Base-by-base conservation (phyloP, 257 asterid genomes). In the Gynochthodes officinalis region DNA sequence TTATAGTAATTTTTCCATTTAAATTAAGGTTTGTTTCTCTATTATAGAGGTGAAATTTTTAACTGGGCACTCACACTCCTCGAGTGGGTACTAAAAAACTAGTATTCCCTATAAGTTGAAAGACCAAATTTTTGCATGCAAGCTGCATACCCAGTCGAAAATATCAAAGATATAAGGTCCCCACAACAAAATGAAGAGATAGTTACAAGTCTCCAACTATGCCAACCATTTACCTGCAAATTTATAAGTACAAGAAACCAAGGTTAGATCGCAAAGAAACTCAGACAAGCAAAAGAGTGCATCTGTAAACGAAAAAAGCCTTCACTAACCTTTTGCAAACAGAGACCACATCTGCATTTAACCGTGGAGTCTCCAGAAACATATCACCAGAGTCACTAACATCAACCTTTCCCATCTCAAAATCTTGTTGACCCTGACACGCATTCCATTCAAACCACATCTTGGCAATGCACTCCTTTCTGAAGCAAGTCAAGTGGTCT, bases 401-500 rank as follows among this genome's bases (percentile, higher is more conserved):
- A 61, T 79, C 68, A 9, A 75, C 46, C 10, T 9, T 40, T 37
- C 71, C 58, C 71, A 65, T 79, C 64, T 65, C 62, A 6, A 66
- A 66, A 66, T 69, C 73, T 13, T 32, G 52, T 48, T 7, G 16
- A 6, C 74, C 68, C 64, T 81, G 83, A 53, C 23, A 23, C 4
- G 48, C 75, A 54, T 71, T 54, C 73, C 80, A 75, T 27, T 75
- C 80, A 23, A 75, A 75, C 75, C 75, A 71, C 73, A 66, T 49
- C 69, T 75, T 75, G 53, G 80, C 32, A 33, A 67, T 60, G 19
- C 64, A 66, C 43, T 79, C 80, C 54, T 75, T 71, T 37, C 46
- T 75, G 37, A 79, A 79, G 78, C 80, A 89, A 9, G 90, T 85
- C 32, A 59, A 25, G 43, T 89, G 95, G 65, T 89, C 97, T 30